Evolutionary conservation across 192 early-diverging fungal genomes (phyloP).

Genomic region (Gaertneriomyces sp.): DNA sequence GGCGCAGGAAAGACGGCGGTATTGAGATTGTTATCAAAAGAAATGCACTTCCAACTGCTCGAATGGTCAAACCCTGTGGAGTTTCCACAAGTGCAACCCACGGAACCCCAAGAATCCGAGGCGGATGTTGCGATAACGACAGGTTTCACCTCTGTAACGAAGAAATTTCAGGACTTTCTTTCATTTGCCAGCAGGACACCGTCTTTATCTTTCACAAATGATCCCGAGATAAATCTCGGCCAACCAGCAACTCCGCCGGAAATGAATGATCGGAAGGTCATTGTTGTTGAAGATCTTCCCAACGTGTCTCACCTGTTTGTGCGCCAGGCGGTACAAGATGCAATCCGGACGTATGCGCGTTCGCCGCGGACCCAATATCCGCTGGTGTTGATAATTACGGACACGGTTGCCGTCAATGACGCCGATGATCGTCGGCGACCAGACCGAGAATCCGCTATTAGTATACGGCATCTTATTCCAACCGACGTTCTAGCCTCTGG

Average conservation of each 20-base stretch:
- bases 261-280: slow-evolving; percentile 26
- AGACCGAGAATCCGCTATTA: slow-evolving; percentile 1
- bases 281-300: slow-evolving; percentile 47
- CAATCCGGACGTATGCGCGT: slow-evolving; percentile 27
- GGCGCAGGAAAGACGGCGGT: slow-evolving; percentile 46
- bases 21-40: slow-evolving; percentile 30
- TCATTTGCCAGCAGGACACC: slow-evolving; percentile 21
- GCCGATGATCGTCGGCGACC: slow-evolving; percentile 4
- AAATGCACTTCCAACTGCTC: slow-evolving; percentile 37
- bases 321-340: slow-evolving; percentile 28
- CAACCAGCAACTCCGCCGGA: slow-evolving; percentile 14
- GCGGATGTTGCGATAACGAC: slow-evolving; percentile 9
- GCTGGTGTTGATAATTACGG: slow-evolving; percentile 39
- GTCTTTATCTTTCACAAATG: slow-evolving; percentile 1
- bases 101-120: no score
- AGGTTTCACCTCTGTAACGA: slow-evolving; percentile 7
- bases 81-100: no score
- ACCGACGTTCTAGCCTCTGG: slow-evolving; percentile 25
- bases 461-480: slow-evolving; percentile 24
- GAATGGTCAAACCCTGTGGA: slow-evolving; percentile 45
- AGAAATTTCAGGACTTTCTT: slow-evolving; percentile 20
- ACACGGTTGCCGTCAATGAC: slow-evolving; percentile 2
- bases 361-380: slow-evolving; percentile 25
- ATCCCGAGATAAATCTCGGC: background rate
- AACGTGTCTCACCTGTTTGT: slow-evolving; percentile 28